Percentiles rank a stretch among this genome's conserved stretches.
phyloP scores from a whole-genome alignment of 2,329 filamentous ascomycete species.

The Endoconidiophora polonica region DNA sequence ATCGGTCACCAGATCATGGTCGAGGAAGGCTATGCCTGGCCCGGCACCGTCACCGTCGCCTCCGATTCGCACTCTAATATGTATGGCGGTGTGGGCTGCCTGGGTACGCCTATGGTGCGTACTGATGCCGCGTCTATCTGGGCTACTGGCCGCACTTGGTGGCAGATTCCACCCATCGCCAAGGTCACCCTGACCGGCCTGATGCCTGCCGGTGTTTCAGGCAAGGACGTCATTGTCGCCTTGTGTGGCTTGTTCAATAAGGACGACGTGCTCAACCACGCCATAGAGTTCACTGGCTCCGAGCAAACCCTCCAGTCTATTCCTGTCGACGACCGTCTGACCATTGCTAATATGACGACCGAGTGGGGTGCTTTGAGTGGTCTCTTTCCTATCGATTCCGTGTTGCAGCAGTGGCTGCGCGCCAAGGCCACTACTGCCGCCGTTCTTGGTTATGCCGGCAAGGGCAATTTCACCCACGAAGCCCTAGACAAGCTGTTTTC shows the following conservation, averaged over 20 bases:
- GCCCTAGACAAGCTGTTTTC: constrained; percentile 55
- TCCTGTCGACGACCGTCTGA: constrained; percentile 54
- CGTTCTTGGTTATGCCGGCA: constrained; percentile 33
- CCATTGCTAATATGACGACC: constrained; percentile 66
- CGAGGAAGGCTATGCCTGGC: constrained; percentile 70
- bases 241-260: constrained; percentile 75
- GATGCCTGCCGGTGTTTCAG: constrained; percentile 64
- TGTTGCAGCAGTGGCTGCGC: constrained; percentile 57
- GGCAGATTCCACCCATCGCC: constrained; percentile 71
- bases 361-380: constrained; percentile 56
- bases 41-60: constrained; percentile 66
- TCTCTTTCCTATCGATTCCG: constrained; percentile 59
- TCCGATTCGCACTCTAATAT: constrained; percentile 64
- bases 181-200: constrained; percentile 62
- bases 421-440: constrained; percentile 58
- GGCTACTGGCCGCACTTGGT: constrained; percentile 74
- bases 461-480: constrained; percentile 51
- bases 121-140: constrained; percentile 79
- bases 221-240: constrained; percentile 87
- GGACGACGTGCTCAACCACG: constrained; percentile 80
- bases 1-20: constrained; percentile 92
- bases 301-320: constrained; percentile 61
- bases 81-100: constrained; percentile 63
- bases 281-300: constrained; percentile 71
- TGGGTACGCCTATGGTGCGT: constrained; percentile 69